Evolutionary conservation across 805 yeast species (phyloP).

Genomic region (Metschnikowia hibisci): DNA sequence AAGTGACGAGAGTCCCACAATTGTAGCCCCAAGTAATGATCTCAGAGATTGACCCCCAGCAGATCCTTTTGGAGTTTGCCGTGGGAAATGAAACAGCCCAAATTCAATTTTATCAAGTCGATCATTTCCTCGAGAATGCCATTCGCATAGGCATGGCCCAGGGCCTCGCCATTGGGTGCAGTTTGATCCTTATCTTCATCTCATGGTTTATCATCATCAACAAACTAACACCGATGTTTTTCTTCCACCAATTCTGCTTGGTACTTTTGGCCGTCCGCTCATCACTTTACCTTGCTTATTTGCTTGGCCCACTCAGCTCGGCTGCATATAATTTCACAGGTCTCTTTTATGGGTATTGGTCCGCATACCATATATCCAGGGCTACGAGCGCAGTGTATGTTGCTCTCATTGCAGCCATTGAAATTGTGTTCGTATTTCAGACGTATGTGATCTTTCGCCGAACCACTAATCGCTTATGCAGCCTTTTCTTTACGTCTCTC

Average conservation of each 20-base stretch:
- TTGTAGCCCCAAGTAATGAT: constrained; percentile 2
- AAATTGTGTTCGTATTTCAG: constrained; percentile 67
- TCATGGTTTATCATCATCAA: constrained; percentile 31
- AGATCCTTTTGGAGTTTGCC: constrained; percentile 11
- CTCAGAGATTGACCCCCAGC: constrained; percentile 9
- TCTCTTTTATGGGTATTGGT: constrained; percentile 23
- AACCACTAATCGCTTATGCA: constrained; percentile 45
- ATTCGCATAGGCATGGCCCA: constrained; percentile 10
- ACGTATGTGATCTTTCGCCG: constrained; percentile 63
- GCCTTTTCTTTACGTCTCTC: constrained; percentile 38
- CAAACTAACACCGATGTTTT: constrained; percentile 63
- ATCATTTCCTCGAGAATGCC: constrained; percentile 4
- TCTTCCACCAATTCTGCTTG: constrained; percentile 64
- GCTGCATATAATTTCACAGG: constrained; percentile 41
- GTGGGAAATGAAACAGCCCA: constrained; percentile 6
- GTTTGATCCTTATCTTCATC: constrained; percentile 13
- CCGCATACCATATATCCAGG: constrained; percentile 47
- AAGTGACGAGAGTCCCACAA: not conserved
- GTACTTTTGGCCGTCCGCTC: constrained; percentile 56
- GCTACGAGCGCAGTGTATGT: constrained; percentile 61
- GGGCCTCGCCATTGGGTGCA: constrained; percentile 17
- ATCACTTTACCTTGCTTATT: constrained; percentile 51
- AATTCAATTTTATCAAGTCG: constrained; percentile 12
- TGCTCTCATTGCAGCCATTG: constrained; percentile 56
- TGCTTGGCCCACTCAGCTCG: constrained; percentile 50